Evolutionary conservation across 495 filamentous ascomycete genomes (phyloP).

Genomic region (Thozetella sp.): DNA sequence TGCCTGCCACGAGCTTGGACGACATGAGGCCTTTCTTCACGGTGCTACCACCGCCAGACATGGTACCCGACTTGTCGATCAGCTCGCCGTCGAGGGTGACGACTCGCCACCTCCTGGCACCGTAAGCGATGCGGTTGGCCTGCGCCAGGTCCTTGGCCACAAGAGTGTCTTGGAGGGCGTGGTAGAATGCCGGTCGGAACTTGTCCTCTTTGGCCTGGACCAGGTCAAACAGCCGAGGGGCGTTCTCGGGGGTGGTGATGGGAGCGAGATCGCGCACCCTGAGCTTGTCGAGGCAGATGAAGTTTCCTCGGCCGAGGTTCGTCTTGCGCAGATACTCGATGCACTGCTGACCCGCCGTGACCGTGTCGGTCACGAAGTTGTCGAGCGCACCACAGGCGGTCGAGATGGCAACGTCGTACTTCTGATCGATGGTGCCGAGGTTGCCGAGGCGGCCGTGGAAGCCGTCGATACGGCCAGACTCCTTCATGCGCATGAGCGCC

Average conservation of each 20-base stretch:
- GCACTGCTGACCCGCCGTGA: slow-evolving; percentile 94
- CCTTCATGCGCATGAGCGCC: slow-evolving; percentile 90
- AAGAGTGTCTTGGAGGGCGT: slow-evolving; percentile 87
- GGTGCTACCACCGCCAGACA: slow-evolving; percentile 93
- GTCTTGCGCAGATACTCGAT: slow-evolving; percentile 98
- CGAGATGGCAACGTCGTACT: slow-evolving; percentile 95
- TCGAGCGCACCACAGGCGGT: slow-evolving; percentile 91
- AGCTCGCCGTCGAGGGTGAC: slow-evolving; percentile 94
- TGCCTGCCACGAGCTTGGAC: slow-evolving; percentile 85
- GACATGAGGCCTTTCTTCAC: slow-evolving; percentile 93
- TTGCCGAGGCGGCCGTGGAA: slow-evolving; percentile 97
- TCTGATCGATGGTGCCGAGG: slow-evolving; percentile 90
- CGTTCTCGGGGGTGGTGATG: slow-evolving; percentile 88
- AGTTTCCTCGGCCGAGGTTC: slow-evolving; percentile 94
- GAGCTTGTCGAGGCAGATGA: slow-evolving; percentile 91
- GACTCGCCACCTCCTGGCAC: slow-evolving; percentile 88
- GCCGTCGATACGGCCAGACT: slow-evolving; percentile 93
- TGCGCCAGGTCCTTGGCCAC: slow-evolving; percentile 92
- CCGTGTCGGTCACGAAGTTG: slow-evolving; percentile 93
- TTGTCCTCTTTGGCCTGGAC: slow-evolving; percentile 85
- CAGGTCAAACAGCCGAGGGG: slow-evolving; percentile 89
- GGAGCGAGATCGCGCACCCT: slow-evolving; percentile 71
- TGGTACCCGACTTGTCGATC: slow-evolving; percentile 96
- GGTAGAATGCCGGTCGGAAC: slow-evolving; percentile 92
- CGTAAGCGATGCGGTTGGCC: slow-evolving; percentile 95